A percentile compares a stretch with the other conserved stretches of the same genome.
These are phyloP conservation scores for Rhizoctonia solani DNA, from an alignment of 1,284 basidiomycete genomes.

Conservation along the genomic window DNA sequence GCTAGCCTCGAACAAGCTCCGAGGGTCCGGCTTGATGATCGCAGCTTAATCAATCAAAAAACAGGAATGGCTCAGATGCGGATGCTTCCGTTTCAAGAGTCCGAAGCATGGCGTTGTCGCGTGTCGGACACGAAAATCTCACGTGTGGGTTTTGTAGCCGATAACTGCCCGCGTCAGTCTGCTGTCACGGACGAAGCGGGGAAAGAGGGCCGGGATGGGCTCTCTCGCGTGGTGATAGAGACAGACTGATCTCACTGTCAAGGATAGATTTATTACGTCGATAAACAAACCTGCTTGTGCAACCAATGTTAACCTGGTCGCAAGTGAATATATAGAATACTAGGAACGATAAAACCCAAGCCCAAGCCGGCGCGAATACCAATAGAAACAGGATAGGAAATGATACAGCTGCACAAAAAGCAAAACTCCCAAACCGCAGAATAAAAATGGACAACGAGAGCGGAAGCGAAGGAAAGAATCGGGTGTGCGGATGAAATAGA, in stretches of 20 bases:
- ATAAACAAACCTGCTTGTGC: too few species aligned
- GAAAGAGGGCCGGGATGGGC: too few species aligned
- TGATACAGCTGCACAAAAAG: constrained; percentile 32
- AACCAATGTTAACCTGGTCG: constrained; percentile 7
- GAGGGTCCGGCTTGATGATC: not conserved
- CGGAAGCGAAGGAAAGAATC: too few species aligned
- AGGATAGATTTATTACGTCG: constrained; percentile 2
- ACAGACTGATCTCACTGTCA: too few species aligned
- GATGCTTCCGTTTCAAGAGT: too few species aligned
- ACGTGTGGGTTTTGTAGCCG: constrained; percentile 22
- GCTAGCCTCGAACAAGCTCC: not conserved
- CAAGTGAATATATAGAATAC: constrained; percentile 27
- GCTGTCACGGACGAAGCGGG: not conserved
- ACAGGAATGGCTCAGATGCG: constrained; percentile 4
- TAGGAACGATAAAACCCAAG: too few species aligned
- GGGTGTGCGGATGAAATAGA: too few species aligned
- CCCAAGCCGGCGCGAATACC: too few species aligned
- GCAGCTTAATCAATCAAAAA: constrained; percentile 30
- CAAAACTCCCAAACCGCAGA: too few species aligned
- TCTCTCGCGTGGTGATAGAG: too few species aligned
- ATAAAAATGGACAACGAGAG: constrained; percentile 17
- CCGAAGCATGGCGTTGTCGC: constrained; percentile 1
- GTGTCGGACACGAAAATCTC: constrained; percentile 31
- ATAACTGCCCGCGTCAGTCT: constrained; percentile 7
- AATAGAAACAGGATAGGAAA: constrained; percentile 32